Evolutionary conservation across 129 eudicot genomes (phyloP).

Genomic region (Arctium minus): DNA sequence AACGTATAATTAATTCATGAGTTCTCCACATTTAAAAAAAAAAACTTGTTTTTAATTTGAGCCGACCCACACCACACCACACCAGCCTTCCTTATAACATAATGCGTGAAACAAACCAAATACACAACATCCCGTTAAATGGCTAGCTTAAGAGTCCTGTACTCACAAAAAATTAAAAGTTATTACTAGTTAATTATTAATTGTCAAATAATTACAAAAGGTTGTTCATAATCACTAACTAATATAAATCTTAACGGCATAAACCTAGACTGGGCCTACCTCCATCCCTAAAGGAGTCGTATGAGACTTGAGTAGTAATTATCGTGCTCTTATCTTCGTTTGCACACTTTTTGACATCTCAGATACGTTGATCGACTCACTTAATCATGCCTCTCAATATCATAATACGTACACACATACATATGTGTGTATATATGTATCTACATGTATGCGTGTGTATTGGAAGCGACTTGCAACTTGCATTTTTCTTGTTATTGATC

Average conservation of each 20-base stretch:
- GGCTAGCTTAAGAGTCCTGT: neutral
- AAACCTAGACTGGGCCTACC: neutral
- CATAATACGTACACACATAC: neutral
- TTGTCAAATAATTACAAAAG: no score
- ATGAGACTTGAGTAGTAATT: neutral
- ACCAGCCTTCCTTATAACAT: no score
- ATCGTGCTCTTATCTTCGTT: neutral
- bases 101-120: no score
- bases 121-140: neutral
- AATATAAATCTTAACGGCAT: neutral
- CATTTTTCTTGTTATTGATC: neutral
- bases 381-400: neutral
- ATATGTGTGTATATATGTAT: neutral
- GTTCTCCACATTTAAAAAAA: neutral
- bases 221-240: neutral
- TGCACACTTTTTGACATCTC: neutral
- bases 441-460: neutral
- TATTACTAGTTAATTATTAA: neutral
- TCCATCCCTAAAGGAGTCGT: neutral
- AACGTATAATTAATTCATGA: no score
- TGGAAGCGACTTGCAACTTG: conserved; percentile 24
- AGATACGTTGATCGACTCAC: neutral
- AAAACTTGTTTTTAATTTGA: no score
- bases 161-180: neutral
- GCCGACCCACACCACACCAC: no score